Percentiles rank a stretch among this genome's conserved stretches.
Conservation (phyloP, 129 eudicot species). For the Pseudognaphalium luteoalbum region DNA sequence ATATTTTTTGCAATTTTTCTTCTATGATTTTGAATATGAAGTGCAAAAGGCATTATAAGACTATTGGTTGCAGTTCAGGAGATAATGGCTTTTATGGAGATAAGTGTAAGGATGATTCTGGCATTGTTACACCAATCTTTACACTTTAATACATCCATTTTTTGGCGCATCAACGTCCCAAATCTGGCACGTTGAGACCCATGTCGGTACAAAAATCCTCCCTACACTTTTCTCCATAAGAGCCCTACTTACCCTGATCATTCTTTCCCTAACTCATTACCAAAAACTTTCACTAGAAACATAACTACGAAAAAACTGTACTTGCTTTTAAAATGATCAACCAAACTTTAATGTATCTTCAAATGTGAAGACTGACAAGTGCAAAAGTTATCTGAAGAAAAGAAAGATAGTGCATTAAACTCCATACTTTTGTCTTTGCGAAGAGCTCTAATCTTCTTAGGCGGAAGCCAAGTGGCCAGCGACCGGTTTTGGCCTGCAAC, state of each 20-base stretch:
- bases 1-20: neutral
- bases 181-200: too few relatives aligned
- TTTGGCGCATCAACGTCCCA: neutral
- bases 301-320: neutral
- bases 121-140: neutral
- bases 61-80: neutral
- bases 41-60: neutral
- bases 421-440: slow-evolving; percentile 71
- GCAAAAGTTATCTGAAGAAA: neutral
- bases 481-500: slow-evolving; percentile 67
- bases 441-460: slow-evolving; percentile 71
- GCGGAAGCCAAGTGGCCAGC: slow-evolving; percentile 79
- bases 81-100: neutral
- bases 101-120: neutral
- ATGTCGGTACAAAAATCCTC: too few relatives aligned
- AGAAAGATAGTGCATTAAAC: neutral
- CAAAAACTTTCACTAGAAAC: neutral
- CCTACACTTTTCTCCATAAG: neutral
- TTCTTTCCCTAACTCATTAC: neutral
- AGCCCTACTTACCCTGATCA: neutral
- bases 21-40: neutral
- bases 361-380: neutral
- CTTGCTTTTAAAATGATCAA: neutral
- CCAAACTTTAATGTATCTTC: neutral
- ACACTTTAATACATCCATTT: neutral